Conservation (phyloP, 345 rosid genomes). For the Dovyalis caffra region DNA sequence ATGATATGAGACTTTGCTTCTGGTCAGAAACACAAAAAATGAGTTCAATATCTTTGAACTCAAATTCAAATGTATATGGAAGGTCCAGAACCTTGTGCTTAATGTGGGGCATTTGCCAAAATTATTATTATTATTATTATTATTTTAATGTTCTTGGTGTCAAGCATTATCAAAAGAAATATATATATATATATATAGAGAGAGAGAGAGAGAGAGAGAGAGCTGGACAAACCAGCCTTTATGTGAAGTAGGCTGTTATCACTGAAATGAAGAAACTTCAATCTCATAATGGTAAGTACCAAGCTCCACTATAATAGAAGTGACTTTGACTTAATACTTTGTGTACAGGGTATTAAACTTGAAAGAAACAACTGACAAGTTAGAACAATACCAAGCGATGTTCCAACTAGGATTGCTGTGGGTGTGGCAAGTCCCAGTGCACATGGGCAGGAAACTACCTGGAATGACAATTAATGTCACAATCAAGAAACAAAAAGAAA, state of each 20-base stretch:
- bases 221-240: background rate
- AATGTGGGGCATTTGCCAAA: background rate
- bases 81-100: background rate
- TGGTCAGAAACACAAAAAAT: background rate
- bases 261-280: background rate
- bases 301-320: background rate
- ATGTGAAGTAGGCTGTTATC: background rate
- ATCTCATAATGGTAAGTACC: background rate
- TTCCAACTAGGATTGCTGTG: slow-evolving; percentile 95
- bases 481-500: slow-evolving; percentile 3
- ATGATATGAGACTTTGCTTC: slow-evolving; percentile 1
- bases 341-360: slow-evolving; percentile 1
- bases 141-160: too few relatives aligned
- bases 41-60: background rate
- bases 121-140: too few relatives aligned
- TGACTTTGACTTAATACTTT: background rate
- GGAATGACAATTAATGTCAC: slow-evolving; percentile 23
- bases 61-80: slow-evolving; percentile 2
- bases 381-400: slow-evolving; percentile 74
- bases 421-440: slow-evolving; percentile 99
- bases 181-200: too few relatives aligned
- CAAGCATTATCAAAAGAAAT: too few relatives aligned
- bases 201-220: background rate
- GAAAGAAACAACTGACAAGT: slow-evolving; percentile 23
- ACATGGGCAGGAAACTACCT: slow-evolving; percentile 98